phyloP scores from a whole-genome alignment of 805 yeast species.

The Kockiozyma suomiensis region DNA sequence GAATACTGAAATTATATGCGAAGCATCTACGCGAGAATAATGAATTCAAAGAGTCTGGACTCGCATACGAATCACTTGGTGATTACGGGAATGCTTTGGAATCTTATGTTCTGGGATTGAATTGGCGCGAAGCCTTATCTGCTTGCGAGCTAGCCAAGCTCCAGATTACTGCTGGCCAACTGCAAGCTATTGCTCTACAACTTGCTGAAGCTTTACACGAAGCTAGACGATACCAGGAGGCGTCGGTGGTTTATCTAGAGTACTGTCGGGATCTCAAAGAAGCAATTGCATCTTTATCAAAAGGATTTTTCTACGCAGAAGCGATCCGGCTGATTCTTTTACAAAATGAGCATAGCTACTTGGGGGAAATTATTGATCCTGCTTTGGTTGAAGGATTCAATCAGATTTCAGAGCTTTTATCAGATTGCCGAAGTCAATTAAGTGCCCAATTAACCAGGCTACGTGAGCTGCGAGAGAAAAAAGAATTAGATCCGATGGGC shows the following conservation, averaged over 20 bases:
- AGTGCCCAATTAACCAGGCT: conserved; percentile 80
- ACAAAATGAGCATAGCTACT: conserved; percentile 42
- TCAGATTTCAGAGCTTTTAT: conserved; percentile 77
- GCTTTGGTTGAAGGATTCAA: conserved; percentile 88
- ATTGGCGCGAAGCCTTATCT: conserved; percentile 83
- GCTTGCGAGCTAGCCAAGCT: conserved; percentile 48
- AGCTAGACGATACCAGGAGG: conserved; percentile 68
- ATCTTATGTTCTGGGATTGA: conserved; percentile 66
- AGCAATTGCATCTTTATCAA: conserved; percentile 70
- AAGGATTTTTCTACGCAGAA: conserved; percentile 69
- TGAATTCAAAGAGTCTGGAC: conserved; percentile 72
- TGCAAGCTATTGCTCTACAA: conserved; percentile 53
- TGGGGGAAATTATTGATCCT: conserved; percentile 64
- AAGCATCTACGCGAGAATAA: conserved; percentile 51
- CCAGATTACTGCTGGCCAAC: conserved; percentile 45
- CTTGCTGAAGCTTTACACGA: conserved; percentile 64
- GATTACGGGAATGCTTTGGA: conserved; percentile 64
- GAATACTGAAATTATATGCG: conserved; percentile 65
- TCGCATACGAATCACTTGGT: conserved; percentile 71
- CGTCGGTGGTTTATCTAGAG: conserved; percentile 72
- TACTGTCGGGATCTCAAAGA: conserved; percentile 63
- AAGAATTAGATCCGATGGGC: conserved; percentile 79
- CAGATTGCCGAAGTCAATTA: conserved; percentile 90
- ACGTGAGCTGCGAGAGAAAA: conserved; percentile 81
- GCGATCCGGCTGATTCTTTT: conserved; percentile 69